Base-by-base conservation (phyloP, 129 eudicot genomes). In the Helianthus tuberosus region DNA sequence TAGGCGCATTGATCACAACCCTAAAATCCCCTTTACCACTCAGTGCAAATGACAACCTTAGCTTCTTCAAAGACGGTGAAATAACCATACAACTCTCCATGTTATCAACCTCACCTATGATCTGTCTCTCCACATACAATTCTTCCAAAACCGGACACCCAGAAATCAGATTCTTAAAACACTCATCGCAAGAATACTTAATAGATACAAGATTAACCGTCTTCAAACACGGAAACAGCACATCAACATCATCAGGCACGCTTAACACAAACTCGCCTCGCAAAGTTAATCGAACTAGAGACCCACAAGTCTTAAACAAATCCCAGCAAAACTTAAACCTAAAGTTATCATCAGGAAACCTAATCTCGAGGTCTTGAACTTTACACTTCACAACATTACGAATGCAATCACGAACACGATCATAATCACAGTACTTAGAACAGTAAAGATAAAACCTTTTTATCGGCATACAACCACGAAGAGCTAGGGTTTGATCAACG, bases 71-170 rank as follows among this genome's bases (percentile, higher is more conserved):
- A 39, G 77, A 71, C 3, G 66, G 41, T 1, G 77, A 71, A 5
- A 17, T 16, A 3, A 78, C 59, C 48, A 52, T 52, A 64, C 64
- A 52, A 1, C 3, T 39, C 49, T n/a, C 13, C 38, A 50, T 1
- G 44, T 62, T 50, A n/a, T 50, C 71, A 13, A 53, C 54, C 3
- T 3, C 12, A n/a, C 41, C 44, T 27, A 29, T 35, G 3, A 69
- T 5, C 15, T 71, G 72, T 63, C 77, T 70, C 72, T 78, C 82
- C 72, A 78, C 66, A 71, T 36, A 53, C 50, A 78, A 16, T 27
- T 72, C 77, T 64, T 78, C 73, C 3, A 78, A 17, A 15, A 41
- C 67, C 5, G 82, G 77, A 64, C 78, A 78, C 10, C 82, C 82
- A 0, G 82, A 41, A 4, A 78, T 15, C 67, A 78, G 17, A 72